phyloP scores from a whole-genome alignment of 441 rosid genomes.

The Adansonia grandidieri region DNA sequence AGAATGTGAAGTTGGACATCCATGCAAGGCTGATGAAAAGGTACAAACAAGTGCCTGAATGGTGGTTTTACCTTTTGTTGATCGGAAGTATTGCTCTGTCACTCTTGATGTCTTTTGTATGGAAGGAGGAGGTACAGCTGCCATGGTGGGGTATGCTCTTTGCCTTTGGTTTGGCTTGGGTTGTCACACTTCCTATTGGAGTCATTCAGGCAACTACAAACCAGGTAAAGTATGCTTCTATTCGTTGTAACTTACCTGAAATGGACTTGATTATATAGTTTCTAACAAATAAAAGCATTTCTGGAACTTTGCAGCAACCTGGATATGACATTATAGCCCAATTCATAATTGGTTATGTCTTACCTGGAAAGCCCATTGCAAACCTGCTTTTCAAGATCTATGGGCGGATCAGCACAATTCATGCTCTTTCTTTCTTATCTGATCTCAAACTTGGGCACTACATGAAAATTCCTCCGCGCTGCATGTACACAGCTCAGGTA shows the following conservation, averaged over 20 bases:
- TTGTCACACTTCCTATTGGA: constrained; percentile 98
- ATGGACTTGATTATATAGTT: background rate
- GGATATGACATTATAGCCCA: constrained; percentile 97
- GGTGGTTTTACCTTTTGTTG: constrained; percentile 79
- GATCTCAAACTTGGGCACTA: constrained; percentile 99
- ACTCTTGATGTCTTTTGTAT: constrained; percentile 74
- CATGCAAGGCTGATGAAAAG: constrained; percentile 76
- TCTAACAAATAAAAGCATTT: background rate
- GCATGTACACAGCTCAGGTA: constrained; percentile 97
- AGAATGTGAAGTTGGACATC: constrained; percentile 71
- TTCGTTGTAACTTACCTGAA: background rate
- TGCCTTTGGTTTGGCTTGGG: constrained; percentile 80
- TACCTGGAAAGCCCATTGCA: constrained; percentile 97
- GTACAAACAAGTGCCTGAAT: constrained; percentile 88
- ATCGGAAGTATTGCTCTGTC: constrained; percentile 64
- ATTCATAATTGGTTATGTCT: constrained; percentile 85
- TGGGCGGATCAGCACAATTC: constrained; percentile 90
- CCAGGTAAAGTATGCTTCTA: constrained; percentile 54
- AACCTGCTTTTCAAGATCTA: constrained; percentile 92
- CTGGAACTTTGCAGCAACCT: constrained; percentile 76
- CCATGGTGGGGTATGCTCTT: constrained; percentile 99
- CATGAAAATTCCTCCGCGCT: constrained; percentile 97
- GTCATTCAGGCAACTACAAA: constrained; percentile 99
- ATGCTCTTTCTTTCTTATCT: constrained; percentile 91
- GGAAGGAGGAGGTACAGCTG: constrained; percentile 77